A percentile compares a stretch with the other conserved stretches of the same genome.
These are phyloP conservation scores for Prunus mongolica DNA, from an alignment of 306 rosid genomes.

Conservation along the genomic window DNA sequence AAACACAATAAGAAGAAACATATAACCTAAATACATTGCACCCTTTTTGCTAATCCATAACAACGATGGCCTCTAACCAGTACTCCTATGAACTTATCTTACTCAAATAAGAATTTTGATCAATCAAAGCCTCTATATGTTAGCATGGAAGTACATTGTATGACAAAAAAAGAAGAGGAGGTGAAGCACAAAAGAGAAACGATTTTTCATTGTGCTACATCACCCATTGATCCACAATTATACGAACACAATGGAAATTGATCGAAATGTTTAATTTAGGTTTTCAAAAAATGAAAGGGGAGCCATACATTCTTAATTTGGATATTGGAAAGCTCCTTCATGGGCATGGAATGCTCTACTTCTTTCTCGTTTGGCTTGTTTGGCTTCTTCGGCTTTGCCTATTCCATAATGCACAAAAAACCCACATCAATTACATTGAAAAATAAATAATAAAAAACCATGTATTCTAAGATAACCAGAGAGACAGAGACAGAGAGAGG, in stretches of 20 bases:
- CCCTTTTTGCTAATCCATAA: background rate
- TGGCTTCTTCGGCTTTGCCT: constrained; percentile 41
- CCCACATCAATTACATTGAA: constrained; percentile 1
- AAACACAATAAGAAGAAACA: background rate
- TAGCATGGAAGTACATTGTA: background rate
- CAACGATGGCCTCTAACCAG: background rate
- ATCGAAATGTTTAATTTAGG: background rate
- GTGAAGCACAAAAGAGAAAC: background rate
- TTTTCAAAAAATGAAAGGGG: background rate
- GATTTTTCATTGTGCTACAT: background rate
- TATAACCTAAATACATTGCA: background rate
- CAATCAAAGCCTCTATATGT: background rate
- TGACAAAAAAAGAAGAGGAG: no score
- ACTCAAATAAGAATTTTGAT: background rate
- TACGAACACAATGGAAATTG: background rate
- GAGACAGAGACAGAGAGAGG: background rate
- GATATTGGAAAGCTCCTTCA: constrained; percentile 31
- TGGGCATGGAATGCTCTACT: constrained; percentile 29
- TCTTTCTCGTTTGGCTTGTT: constrained; percentile 37
- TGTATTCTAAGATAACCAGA: background rate
- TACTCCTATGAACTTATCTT: background rate
- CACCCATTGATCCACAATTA: background rate
- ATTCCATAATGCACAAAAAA: constrained; percentile 31
- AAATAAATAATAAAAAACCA: background rate
- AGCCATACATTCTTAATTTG: constrained; percentile 44